Base-by-base conservation (phyloP, 352 stramenopile genomes). In the Stramenopiles sp. region DNA sequence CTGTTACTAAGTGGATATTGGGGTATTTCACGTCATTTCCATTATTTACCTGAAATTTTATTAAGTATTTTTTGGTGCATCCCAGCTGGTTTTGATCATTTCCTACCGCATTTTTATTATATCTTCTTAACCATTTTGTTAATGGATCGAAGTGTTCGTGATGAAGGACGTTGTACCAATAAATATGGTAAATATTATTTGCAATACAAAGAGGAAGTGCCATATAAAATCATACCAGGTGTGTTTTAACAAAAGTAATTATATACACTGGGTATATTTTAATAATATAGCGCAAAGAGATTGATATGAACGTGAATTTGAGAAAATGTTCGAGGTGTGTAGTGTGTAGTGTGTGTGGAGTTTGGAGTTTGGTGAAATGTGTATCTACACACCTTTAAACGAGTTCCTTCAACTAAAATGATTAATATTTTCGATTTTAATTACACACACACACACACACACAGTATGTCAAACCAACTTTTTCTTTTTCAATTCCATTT, bases 121-220 rank as follows among this genome's bases (percentile, higher is more conserved):
- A 76, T 85, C 0, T 99, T 92, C 85, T 87, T 99, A 63, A 94
- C 90, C 1, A 84, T 96, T 31, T 84, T 99, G 27, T 88, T 99
- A 74, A 90, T 91, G 0, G 94, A 99, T 85, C 88, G 95, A 79
- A 92, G 94, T 7, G 95, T 92, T 78, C 89, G 94, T 78, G 95
- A 99, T 86, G 92, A 97, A 73, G 90, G 94, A 1, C 90, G 92
- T 63, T 99, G 94, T 83, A 83, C 84, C 1, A 85, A 91, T 80
- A 99, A 98, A 87, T 98, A 99, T 86, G 91, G 90, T 63, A 89
- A 93, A 33, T 93, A 97, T 85, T 99, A 92, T 88, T 87, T 92
- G 43, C 90, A 97, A 81, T 98, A 97, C 81, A 90, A 86, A 81
- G 85, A 87, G 79, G 85, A 86, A 31, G 91, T 96, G 79, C 91